Conservation (phyloP, 1,284 basidiomycete genomes). For the Ceratobasidium papillatum region DNA sequence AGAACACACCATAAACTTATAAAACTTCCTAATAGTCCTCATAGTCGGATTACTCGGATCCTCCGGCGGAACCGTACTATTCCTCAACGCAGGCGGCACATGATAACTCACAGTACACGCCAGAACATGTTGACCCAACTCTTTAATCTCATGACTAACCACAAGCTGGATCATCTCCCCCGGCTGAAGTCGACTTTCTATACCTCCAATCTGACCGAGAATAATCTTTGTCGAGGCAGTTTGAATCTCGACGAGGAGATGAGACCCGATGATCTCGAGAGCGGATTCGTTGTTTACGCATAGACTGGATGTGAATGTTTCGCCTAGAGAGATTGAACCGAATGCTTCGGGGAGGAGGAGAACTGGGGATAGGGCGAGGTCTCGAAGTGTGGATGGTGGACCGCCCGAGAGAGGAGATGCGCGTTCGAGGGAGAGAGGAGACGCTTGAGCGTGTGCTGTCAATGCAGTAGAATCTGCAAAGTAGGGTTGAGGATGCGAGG, state of each 20-base stretch:
- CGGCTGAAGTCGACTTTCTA: conserved; percentile 57
- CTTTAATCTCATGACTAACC: conserved; percentile 82
- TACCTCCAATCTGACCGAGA: conserved; percentile 70
- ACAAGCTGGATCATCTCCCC: conserved; percentile 66
- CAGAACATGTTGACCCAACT: conserved; percentile 82
- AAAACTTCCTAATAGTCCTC: conserved; percentile 84
- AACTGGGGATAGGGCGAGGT: conserved; percentile 74
- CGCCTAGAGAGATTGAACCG: conserved; percentile 80
- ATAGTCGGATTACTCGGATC: conserved; percentile 65
- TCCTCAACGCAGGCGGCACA: conserved; percentile 54
- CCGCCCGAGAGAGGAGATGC: conserved; percentile 66
- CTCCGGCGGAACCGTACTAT: conserved; percentile 56
- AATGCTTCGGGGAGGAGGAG: conserved; percentile 79
- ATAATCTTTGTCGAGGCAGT: conserved; percentile 70
- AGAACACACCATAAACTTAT: conserved; percentile 81
- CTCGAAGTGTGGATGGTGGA: conserved; percentile 76
- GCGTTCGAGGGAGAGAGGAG: conserved; percentile 78
- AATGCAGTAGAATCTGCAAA: conserved; percentile 82
- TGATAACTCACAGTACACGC: conserved; percentile 78
- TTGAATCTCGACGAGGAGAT: conserved; percentile 77
- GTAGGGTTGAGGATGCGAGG: conserved; percentile 80
- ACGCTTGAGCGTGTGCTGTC: conserved; percentile 77
- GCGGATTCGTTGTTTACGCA: conserved; percentile 79
- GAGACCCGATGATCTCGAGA: conserved; percentile 49
- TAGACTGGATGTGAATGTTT: conserved; percentile 80